These are phyloP conservation scores for Hymenoscyphus albidus DNA, from an alignment of 2,329 filamentous ascomycete species.

Conservation along the genomic window DNA sequence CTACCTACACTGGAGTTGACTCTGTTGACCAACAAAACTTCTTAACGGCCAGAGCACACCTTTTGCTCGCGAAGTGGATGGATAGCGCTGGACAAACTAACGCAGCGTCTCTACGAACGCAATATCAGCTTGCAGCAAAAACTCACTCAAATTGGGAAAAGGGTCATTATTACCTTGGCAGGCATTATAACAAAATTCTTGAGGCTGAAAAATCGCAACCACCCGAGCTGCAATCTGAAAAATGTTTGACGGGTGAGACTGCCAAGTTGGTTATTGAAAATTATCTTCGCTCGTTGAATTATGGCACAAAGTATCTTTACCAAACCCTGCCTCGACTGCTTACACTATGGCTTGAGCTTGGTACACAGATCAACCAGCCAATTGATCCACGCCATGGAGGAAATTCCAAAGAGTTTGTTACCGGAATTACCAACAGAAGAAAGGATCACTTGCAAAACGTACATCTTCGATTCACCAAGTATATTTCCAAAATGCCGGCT, in stretches of 20 bases:
- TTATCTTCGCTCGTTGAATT: constrained; percentile 80
- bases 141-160: constrained; percentile 80
- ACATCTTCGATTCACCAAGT: constrained; percentile 75
- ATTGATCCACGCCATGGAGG: constrained; percentile 43
- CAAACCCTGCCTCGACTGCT: constrained; percentile 88
- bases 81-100: constrained; percentile 93
- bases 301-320: constrained; percentile 92
- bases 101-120: constrained; percentile 70
- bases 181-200: constrained; percentile 93
- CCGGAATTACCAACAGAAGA: constrained; percentile 52
- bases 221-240: constrained; percentile 70
- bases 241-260: constrained; percentile 75
- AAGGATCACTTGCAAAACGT: constrained; percentile 64
- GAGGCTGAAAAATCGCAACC: constrained; percentile 82
- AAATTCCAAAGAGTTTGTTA: constrained; percentile 45
- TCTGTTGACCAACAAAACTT: constrained; percentile 48
- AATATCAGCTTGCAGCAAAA: constrained; percentile 79
- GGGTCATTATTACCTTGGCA: constrained; percentile 92
- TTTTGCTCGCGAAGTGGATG: constrained; percentile 94
- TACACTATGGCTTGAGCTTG: constrained; percentile 92
- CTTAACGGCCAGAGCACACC: constrained; percentile 71
- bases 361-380: constrained; percentile 65
- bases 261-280: constrained; percentile 90
- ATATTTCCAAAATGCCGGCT: constrained; percentile 66
- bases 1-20: constrained; percentile 24